A percentile compares a stretch with the other conserved stretches of the same genome.
Conservation (phyloP, 352 stramenopile species). For the Globisporangium echinulatum region DNA sequence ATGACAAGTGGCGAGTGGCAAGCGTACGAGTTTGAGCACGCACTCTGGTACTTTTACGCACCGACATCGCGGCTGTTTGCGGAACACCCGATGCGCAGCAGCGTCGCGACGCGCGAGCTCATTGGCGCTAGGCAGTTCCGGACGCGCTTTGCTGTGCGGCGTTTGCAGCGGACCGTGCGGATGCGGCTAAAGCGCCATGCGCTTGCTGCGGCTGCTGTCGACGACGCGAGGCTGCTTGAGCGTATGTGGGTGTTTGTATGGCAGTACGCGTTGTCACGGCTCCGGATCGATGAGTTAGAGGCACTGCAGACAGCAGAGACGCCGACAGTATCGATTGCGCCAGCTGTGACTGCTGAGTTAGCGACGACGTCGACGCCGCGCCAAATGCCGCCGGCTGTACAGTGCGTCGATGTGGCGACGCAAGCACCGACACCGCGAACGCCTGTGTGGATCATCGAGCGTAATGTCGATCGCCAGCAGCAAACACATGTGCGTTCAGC, state of each 20-base stretch:
- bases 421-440: not conserved
- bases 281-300: too few species aligned
- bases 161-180: conserved; percentile 29
- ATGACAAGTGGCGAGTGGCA: conserved; percentile 55
- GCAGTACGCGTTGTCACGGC: not conserved
- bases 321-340: not conserved
- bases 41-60: conserved; percentile 58
- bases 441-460: not conserved
- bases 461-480: not conserved
- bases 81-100: conserved; percentile 51
- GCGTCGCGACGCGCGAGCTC: conserved; percentile 29
- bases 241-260: conserved; percentile 9
- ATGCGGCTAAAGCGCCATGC: conserved; percentile 11
- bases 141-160: conserved; percentile 27
- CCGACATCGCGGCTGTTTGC: conserved; percentile 26
- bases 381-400: not conserved
- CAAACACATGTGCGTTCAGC: not conserved
- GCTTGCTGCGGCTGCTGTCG: conserved; percentile 7
- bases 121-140: conserved; percentile 35
- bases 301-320: too few species aligned
- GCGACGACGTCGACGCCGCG: not conserved
- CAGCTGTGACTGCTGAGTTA: not conserved
- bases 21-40: conserved; percentile 51
- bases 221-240: conserved; percentile 13
- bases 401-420: not conserved